Evolutionary conservation across 345 rosid species (phyloP), one percentile per base, ranked within the genome.

Genomic region (Sisymbrium altissimum): DNA sequence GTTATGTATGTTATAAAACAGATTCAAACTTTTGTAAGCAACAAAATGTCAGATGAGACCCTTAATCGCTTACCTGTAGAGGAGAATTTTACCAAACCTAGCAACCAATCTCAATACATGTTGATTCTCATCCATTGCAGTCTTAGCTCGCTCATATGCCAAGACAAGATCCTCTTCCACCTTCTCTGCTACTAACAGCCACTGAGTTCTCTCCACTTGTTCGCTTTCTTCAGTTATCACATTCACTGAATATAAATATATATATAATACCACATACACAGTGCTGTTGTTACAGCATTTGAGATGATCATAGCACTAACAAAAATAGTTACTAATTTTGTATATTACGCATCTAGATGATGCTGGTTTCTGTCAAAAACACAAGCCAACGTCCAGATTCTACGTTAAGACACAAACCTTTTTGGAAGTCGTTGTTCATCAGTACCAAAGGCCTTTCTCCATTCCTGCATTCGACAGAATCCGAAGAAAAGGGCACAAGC

Each of bases 31-130:
- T 52, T 19, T 50, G 43, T 30, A 72, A 64, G 4, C 54, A 72
- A 29, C 25, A 79, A 27, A 11, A 63, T 55, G 56, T 52, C 1
- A 14, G 35, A 46, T 77, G 6, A 76, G 69, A 27, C 65, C 46
- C 43, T 19, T 27, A 33, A 61, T 65, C 14, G 43, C 87, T 71
- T 78, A 85, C 95, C 81, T 54, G 6, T 54, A 69, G 58, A 89
- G 83, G 49, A 76, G 56, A 44, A 77, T 41, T 78, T 80, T 87
- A 41, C 97, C 89, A 80, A 88, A 72, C 70, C 92, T 76, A 66
- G 84, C 94, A 52, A 84, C 81, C 68, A 88, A 46, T 66, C 58
- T 44, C 43, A 84, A 85, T 52, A 62, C 61, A 49, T 49, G 66
- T 17, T 41, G 8, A 39, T 61, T 6, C 35, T 23, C 40, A 6